A percentile compares a stretch with the other conserved stretches of the same genome.
phyloP scores from a whole-genome alignment of 106 monocot species.

The Dactylorhiza incarnata region DNA sequence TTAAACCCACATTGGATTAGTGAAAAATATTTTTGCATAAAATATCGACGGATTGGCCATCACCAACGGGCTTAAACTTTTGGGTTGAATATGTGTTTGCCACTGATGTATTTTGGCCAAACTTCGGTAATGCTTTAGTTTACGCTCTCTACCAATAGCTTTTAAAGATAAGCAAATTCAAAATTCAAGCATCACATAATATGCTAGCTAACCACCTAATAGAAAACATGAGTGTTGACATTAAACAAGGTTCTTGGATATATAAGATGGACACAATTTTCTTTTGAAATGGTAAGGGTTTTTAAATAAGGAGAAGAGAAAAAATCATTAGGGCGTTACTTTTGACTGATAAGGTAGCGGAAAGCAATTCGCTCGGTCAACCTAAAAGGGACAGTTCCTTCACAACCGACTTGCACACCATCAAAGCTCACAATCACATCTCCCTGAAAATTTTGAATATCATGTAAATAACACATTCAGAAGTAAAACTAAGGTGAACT shows the following conservation, averaged over 20 bases:
- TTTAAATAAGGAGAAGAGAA: not conserved
- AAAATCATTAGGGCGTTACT: slow-evolving; percentile 32
- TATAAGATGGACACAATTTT: not conserved
- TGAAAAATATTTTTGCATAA: too few relatives aligned
- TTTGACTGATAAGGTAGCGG: slow-evolving; percentile 91
- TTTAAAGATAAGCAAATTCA: not conserved
- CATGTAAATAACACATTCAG: not conserved
- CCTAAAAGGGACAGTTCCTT: slow-evolving; percentile 96
- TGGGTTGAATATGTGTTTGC: too few relatives aligned
- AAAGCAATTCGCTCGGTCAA: slow-evolving; percentile 93
- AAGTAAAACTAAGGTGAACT: not conserved
- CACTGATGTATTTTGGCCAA: too few relatives aligned
- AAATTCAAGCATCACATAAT: not conserved
- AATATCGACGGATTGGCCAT: too few relatives aligned
- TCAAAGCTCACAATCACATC: slow-evolving; percentile 98
- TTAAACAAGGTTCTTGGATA: not conserved
- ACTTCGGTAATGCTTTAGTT: too few relatives aligned
- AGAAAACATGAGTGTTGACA: not conserved
- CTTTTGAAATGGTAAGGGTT: not conserved
- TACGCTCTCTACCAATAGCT: not conserved
- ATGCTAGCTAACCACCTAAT: not conserved
- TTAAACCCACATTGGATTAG: too few relatives aligned
- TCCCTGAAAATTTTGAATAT: slow-evolving; percentile 43
- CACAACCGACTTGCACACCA: slow-evolving; percentile 66
- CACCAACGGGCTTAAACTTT: too few relatives aligned